Conservation (phyloP, 495 filamentous ascomycete species). For the Thozetella sp. region DNA sequence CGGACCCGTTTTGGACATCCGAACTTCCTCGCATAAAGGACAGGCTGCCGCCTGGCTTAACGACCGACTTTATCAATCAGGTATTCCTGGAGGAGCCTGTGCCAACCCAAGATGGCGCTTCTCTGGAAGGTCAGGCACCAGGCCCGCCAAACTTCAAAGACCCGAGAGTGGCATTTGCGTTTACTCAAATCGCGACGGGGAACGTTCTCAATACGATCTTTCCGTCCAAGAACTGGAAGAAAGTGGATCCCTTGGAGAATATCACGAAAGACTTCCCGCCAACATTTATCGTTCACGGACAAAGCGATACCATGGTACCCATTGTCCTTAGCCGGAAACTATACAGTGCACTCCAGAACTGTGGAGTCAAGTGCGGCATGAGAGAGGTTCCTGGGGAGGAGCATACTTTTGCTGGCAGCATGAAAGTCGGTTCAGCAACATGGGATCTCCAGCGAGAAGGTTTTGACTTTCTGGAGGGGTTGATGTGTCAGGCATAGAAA, state of each 20-base stretch:
- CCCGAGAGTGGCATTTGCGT: constrained; percentile 3
- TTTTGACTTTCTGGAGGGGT: constrained; percentile 7
- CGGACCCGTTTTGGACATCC: constrained; percentile 4
- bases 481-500: too few species aligned
- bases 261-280: background rate
- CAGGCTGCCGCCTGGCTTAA: background rate
- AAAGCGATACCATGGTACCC: constrained; percentile 4
- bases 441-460: constrained; percentile 3
- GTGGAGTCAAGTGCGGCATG: constrained; percentile 6
- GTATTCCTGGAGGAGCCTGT: constrained; percentile 1
- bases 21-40: background rate
- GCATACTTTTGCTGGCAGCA: constrained; percentile 5
- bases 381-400: constrained; percentile 2
- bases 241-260: constrained; percentile 5
- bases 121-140: constrained; percentile 3
- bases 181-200: background rate
- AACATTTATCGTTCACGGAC: constrained; percentile 6
- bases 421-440: constrained; percentile 5
- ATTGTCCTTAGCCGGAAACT: constrained; percentile 4
- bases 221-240: constrained; percentile 3
- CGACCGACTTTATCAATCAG: background rate
- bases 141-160: constrained; percentile 4
- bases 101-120: constrained; percentile 3
- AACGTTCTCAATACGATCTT: constrained; percentile 4
- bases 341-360: background rate